Conservation (phyloP, 352 stramenopile genomes). For the Globisporangium orthogonon region DNA sequence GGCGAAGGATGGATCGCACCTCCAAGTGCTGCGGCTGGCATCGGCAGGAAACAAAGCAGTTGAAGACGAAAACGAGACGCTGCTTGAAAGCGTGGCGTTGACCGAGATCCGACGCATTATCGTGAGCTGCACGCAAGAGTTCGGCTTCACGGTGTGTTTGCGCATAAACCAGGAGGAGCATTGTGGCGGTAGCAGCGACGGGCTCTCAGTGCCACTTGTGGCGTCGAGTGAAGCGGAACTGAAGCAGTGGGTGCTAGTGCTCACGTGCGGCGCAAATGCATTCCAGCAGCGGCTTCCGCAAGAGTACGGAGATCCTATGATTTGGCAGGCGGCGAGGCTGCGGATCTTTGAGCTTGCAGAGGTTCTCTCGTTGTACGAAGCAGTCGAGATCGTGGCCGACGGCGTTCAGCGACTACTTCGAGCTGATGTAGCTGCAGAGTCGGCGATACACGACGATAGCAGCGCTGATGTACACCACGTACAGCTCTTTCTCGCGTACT, state of each 20-base stretch:
- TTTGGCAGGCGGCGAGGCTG: slow-evolving; percentile 39
- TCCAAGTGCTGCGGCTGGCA: not conserved
- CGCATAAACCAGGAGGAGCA: not conserved
- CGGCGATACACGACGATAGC: not conserved
- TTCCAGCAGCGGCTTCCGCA: slow-evolving; percentile 20
- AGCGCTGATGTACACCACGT: not conserved
- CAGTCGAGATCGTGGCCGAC: slow-evolving; percentile 11
- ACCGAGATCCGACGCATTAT: slow-evolving; percentile 6
- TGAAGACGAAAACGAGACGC: not conserved
- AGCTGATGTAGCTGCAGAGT: not conserved
- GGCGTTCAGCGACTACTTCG: slow-evolving; percentile 3
- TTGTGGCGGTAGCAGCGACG: not conserved
- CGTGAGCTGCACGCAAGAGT: not conserved
- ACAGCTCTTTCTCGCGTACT: slow-evolving; percentile 1
- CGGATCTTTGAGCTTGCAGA: slow-evolving; percentile 35
- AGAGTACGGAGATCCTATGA: slow-evolving; percentile 4
- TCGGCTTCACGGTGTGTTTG: slow-evolving; percentile 1
- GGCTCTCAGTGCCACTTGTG: not conserved
- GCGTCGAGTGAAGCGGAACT: slow-evolving; percentile 8
- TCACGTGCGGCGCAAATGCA: slow-evolving; percentile 31
- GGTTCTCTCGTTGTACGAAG: slow-evolving; percentile 11
- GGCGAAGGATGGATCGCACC: not conserved
- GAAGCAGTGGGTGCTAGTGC: slow-evolving; percentile 25
- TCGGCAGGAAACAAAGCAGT: not conserved
- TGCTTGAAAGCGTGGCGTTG: slow-evolving; percentile 2